phyloP scores from a whole-genome alignment of 2,329 filamentous ascomycete species.

The Fusarium foetens region DNA sequence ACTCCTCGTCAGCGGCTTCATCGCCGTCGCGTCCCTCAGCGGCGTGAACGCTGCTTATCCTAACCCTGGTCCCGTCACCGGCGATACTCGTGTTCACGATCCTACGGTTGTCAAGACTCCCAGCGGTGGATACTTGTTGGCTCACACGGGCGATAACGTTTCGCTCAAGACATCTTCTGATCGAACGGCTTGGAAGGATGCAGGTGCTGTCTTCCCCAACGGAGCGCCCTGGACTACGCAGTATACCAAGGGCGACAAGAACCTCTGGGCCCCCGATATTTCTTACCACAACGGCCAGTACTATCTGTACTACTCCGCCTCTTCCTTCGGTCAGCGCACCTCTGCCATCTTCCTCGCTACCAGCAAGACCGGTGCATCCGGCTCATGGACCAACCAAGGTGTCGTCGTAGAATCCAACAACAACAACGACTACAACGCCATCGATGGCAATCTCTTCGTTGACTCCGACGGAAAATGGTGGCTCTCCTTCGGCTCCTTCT shows the following conservation, averaged over 20 bases:
- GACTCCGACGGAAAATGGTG: conserved; percentile 46
- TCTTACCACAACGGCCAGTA: conserved; percentile 48
- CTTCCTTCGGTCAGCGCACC: conserved; percentile 41
- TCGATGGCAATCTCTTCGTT: conserved; percentile 46
- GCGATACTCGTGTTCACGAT: conserved; percentile 45
- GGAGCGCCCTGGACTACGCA: conserved; percentile 47
- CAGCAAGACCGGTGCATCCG: conserved; percentile 44
- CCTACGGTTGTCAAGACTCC: conserved; percentile 46
- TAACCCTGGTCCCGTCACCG: conserved; percentile 41
- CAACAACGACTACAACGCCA: conserved; percentile 45
- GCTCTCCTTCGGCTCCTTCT: conserved; percentile 49
- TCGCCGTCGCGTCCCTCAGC: conserved; percentile 33
- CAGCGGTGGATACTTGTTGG: conserved; percentile 43
- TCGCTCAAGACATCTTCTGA: conserved; percentile 48
- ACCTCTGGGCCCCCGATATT: conserved; percentile 65
- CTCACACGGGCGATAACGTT: conserved; percentile 44
- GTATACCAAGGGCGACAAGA: conserved; percentile 45
- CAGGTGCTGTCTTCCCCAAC: conserved; percentile 45
- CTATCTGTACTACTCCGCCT: conserved; percentile 50
- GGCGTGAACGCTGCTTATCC: conserved; percentile 7
- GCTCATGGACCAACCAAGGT: conserved; percentile 46
- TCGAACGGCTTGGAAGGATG: conserved; percentile 46
- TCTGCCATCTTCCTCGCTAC: conserved; percentile 49
- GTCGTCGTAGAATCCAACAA: conserved; percentile 42
- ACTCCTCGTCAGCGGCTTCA: conserved; percentile 34